phyloP scores from a whole-genome alignment of 306 rosid species.

The Abrus precatorius region DNA sequence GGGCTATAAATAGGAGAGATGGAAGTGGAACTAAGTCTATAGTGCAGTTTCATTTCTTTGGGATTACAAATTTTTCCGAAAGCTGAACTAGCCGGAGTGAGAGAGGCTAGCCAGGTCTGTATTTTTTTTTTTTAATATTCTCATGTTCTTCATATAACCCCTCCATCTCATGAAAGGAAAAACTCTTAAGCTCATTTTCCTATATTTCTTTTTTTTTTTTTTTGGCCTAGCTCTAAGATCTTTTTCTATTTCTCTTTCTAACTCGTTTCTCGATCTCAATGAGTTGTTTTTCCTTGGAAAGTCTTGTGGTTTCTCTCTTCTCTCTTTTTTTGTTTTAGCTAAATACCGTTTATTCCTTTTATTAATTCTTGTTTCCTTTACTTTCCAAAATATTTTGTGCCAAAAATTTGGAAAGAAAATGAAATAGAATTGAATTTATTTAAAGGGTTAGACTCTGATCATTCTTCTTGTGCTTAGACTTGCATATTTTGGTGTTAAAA shows the following conservation, averaged over 20 bases:
- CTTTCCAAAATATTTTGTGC: background rate
- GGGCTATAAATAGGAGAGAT: slow-evolving; percentile 62
- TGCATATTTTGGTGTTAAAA: slow-evolving; percentile 31
- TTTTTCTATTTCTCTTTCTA: slow-evolving; percentile 1
- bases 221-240: background rate
- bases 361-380: background rate
- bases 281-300: slow-evolving; percentile 21
- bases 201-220: background rate
- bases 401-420: too few relatives aligned
- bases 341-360: slow-evolving; percentile 23
- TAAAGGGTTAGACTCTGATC: slow-evolving; percentile 25
- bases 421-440: background rate
- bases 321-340: background rate
- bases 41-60: slow-evolving; percentile 62
- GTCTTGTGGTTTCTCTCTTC: background rate
- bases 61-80: slow-evolving; percentile 68
- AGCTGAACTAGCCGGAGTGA: slow-evolving; percentile 68
- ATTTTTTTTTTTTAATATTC: background rate
- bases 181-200: slow-evolving; percentile 17
- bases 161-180: slow-evolving; percentile 17
- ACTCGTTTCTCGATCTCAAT: slow-evolving; percentile 35
- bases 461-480: background rate
- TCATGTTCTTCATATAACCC: slow-evolving; percentile 18
- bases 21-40: slow-evolving; percentile 53
- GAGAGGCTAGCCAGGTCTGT: slow-evolving; percentile 57